phyloP scores from a whole-genome alignment of 176 grass and related monocot species.

The Canna indica region DNA sequence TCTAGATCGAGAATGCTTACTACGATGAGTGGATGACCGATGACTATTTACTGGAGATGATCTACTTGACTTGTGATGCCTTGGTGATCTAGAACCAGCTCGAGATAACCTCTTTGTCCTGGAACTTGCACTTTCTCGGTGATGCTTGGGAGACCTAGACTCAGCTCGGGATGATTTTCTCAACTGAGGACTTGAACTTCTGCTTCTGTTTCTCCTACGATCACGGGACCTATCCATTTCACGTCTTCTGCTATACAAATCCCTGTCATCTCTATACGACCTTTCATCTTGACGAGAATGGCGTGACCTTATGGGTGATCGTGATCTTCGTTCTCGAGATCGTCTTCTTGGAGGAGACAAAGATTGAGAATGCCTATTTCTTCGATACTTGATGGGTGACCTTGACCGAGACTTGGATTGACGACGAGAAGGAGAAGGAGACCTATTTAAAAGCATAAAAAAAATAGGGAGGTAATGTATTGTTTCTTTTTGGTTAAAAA shows the following conservation, averaged over 20 bases:
- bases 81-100: slow-evolving; percentile 51
- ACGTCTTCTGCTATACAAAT: slow-evolving; percentile 44
- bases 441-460: slow-evolving; percentile 48
- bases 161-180: slow-evolving; percentile 50
- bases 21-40: slow-evolving; percentile 25
- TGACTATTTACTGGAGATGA: slow-evolving; percentile 37
- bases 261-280: slow-evolving; percentile 47
- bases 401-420: slow-evolving; percentile 76
- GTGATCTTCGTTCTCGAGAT: slow-evolving; percentile 41
- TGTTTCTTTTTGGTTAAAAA: background rate
- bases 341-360: slow-evolving; percentile 58
- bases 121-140: slow-evolving; percentile 48
- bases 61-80: slow-evolving; percentile 40
- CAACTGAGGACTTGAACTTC: slow-evolving; percentile 54
- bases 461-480: background rate
- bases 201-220: slow-evolving; percentile 72
- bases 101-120: slow-evolving; percentile 44
- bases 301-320: slow-evolving; percentile 58
- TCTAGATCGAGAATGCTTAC: slow-evolving; percentile 67
- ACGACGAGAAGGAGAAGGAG: slow-evolving; percentile 37
- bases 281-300: slow-evolving; percentile 44
- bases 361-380: slow-evolving; percentile 58
- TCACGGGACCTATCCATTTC: slow-evolving; percentile 30
- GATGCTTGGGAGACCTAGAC: slow-evolving; percentile 45
- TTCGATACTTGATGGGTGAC: slow-evolving; percentile 81